Evolutionary conservation across 192 early-diverging fungal species (phyloP).

Genomic region (Physocladia obscura): DNA sequence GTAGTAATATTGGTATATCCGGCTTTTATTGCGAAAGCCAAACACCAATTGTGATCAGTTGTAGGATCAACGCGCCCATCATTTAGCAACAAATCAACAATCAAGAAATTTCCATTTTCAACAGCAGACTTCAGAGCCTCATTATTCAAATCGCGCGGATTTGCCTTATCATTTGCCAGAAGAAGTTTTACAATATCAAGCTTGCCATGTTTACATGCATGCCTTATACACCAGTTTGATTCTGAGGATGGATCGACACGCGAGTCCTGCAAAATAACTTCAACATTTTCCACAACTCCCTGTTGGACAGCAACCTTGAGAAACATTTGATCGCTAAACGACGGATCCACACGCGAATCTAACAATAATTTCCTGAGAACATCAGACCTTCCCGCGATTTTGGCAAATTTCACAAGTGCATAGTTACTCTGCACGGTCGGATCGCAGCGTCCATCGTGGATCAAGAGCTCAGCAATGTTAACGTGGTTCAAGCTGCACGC

Average conservation of each 20-base stretch:
- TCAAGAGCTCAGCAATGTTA: not conserved
- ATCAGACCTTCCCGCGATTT: not conserved
- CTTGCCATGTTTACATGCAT: not conserved
- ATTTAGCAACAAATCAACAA: not conserved
- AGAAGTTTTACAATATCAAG: not conserved
- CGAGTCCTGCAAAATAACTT: not conserved
- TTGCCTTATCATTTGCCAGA: not conserved
- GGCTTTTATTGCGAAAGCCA: no score
- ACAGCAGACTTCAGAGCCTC: not conserved
- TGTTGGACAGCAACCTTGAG: not conserved
- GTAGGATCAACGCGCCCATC: not conserved
- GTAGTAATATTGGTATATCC: no score
- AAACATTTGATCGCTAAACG: not conserved
- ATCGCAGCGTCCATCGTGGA: not conserved
- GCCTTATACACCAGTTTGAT: not conserved
- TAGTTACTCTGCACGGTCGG: not conserved
- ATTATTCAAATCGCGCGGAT: not conserved
- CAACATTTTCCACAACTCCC: not conserved
- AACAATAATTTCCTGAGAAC: not conserved
- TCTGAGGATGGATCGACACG: not conserved
- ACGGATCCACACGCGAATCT: not conserved
- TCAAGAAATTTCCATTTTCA: not conserved
- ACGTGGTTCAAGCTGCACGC: not conserved
- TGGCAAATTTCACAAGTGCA: not conserved
- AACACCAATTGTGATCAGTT: no score